Evolutionary conservation across 352 stramenopile genomes (phyloP), one percentile per base, ranked within the genome.

Genomic region (Globisporangium polare): DNA sequence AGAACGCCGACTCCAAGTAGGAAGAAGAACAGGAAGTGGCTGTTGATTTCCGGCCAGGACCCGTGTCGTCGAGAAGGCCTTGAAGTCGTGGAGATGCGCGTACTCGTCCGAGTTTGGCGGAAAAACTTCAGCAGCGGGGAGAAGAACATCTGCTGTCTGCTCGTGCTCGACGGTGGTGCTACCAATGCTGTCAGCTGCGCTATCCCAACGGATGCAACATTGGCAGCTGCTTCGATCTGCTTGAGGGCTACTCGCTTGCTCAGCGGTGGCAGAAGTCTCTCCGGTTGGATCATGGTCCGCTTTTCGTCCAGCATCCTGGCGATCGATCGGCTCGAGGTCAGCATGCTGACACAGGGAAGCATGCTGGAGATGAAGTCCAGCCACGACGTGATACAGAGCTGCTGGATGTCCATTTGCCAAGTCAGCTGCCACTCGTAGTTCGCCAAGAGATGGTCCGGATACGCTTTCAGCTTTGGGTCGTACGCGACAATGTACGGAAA

Each of bases 401-500:
- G 58, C 47, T 63, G 58, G 27, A 58, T 50, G 10, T 58, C 58
- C 45, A 56, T 58, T 29, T 63, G 24, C 46, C 35, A 63, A n/a
- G n/a, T 51, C 9, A 63, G 35, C 47, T 47, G 26, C 58, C 35
- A 63, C 5, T 5, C 35, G 22, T 43, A 42, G 46, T 58, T 27
- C 2, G 39, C 58, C 27, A 43, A 50, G 13, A 55, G 24, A 7
- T 29, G 22, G 2, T 57, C 26, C 2, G 35, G 33, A 6, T 43
- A 55, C n/a, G 35, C 46, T 1, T 18, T 18, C 22, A 58, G n/a
- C 27, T 9, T 39, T 15, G 46, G 17, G 27, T 63, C 58, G 12
- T 57, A 57, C 17, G 47, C 58, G 2, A 47, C 4, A 9, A 72
- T 12, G 20, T 72, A 77, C 22, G 64, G 31, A 39, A 69, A 53